Evolutionary conservation across 2,329 filamentous ascomycete genomes (phyloP), one percentile per base, ranked within the genome.

Genomic region (Verticillium dahliae): DNA sequence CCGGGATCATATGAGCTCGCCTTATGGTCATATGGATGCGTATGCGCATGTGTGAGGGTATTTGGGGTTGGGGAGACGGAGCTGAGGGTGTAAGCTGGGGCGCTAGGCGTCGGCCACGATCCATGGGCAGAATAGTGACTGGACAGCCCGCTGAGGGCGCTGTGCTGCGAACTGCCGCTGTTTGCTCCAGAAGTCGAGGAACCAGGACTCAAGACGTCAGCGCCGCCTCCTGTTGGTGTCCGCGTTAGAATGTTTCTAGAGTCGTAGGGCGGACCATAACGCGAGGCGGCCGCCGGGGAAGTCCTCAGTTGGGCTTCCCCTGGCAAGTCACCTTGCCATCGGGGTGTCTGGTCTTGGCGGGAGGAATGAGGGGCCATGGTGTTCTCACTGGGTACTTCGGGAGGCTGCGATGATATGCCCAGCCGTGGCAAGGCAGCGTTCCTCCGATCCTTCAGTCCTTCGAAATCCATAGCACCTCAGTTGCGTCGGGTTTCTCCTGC

Each of bases 181-280:
- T 87, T 84, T 60, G 87, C 79, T 66, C 84, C 83, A 61, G 86
- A 84, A 35, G 86, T 83, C 61, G 86, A 84, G 34, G 86, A 82
- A 67, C 80, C 81, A 64, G 81, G 87, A 75, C 80, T 86, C 69
- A 90, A 75, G 70, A 83, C 81, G 74, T 90, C 87, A 67, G 79
- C 78, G 63, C 81, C 69, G 63, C 77, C 78, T 74, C 81, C 82
- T 80, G 45, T 52, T 52, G 45, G 45, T 52, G 45, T 52, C 18
- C 45, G 45, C 22, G 45, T 52, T 52, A 52, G 45, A 52, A 18
- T 18, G 18, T 52, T 18, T 52, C 45, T 52, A n/a, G 18, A 52
- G 45, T 69, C 62, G 70, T 67, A 69, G 70, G 62, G 72, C 72
- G 60, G 65, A 65, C 65, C 69, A 71, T 27, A 73, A 70, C 39